Base-by-base conservation (phyloP, 2,329 filamentous ascomycete species). In the Botrytis medusae region DNA sequence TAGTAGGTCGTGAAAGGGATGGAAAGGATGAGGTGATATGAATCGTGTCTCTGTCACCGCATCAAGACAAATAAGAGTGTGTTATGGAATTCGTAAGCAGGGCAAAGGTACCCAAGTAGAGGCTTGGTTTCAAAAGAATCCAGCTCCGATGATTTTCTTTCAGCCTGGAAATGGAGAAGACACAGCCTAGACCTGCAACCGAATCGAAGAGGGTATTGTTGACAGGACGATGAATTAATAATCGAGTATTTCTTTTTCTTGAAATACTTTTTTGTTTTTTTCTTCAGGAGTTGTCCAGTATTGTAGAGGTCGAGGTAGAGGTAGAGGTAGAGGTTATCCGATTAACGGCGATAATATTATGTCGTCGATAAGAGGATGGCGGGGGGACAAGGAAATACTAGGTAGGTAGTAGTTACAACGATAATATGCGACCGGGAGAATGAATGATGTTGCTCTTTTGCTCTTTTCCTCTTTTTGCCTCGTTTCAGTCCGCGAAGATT, bases 291-390 rank as follows among this genome's bases (percentile, higher is more conserved):
- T 59, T 60, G 34, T 32, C 22, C n/a, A 57, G 51, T 57, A 57
- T 29, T 18, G 25, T 54, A 5, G 42, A 18, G 42, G 14, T 40
- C 40, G 37, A 48, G 48, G 72, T 69, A 40, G 42, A 48, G 48
- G 72, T 69, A 40, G 42, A 48, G 51, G 72, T 70, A n/a, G 44
- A 51, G 51, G 72, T 73, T 71, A 74, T 71, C 69, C 37, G 59
- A 37, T 18, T 42, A 25, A 63, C 60, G 22, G 72, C 63, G 69
- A 75, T 75, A 74, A 72, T 73, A 74, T 54, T 71, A 64, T 64
- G 71, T 71, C 40, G 54, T 75, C 71, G 76, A 78, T 78, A 77
- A 76, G 77, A 75, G n/a, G 75, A 76, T 68, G 77, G 76, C 74
- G 71, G 77, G 77, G 74, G 51, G 67, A 37, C n/a, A 71, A 46